These are phyloP conservation scores for Talaromyces adpressus DNA, from an alignment of 495 filamentous ascomycete species.

Conservation along the genomic window DNA sequence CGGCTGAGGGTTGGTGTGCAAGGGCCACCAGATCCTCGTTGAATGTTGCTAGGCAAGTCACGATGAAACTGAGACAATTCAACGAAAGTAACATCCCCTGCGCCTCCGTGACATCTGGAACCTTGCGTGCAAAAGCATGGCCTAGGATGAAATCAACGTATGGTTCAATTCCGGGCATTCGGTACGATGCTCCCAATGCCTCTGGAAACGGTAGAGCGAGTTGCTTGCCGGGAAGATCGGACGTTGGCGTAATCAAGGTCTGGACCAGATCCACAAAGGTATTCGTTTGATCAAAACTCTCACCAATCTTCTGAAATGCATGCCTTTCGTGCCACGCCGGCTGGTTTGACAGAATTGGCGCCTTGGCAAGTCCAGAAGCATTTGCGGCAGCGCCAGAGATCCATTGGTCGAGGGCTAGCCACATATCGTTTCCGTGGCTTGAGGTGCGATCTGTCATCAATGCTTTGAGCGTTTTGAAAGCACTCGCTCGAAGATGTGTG, in stretches of 20 bases:
- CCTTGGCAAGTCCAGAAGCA: slow-evolving; percentile 25
- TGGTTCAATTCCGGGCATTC: slow-evolving; percentile 80
- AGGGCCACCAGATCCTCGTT: slow-evolving; percentile 87
- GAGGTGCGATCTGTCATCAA: slow-evolving; percentile 59
- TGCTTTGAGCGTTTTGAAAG: slow-evolving; percentile 61
- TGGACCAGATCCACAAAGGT: slow-evolving; percentile 71
- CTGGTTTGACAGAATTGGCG: slow-evolving; percentile 31
- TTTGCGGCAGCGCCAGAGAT: slow-evolving; percentile 48
- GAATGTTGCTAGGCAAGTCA: slow-evolving; percentile 69
- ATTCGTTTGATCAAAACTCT: slow-evolving; percentile 72
- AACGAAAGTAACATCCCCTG: slow-evolving; percentile 65
- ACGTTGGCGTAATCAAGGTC: slow-evolving; percentile 55
- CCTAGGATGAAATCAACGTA: slow-evolving; percentile 88
- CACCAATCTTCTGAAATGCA: slow-evolving; percentile 51
- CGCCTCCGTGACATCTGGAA: slow-evolving; percentile 47
- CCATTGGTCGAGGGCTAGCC: slow-evolving; percentile 66
- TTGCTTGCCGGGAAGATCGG: slow-evolving; percentile 35
- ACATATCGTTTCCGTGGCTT: slow-evolving; percentile 55
- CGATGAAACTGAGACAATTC: slow-evolving; percentile 72
- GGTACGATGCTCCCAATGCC: slow-evolving; percentile 66
- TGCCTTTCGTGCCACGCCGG: slow-evolving; percentile 43
- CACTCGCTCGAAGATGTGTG: slow-evolving; percentile 65
- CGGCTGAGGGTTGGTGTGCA: slow-evolving; percentile 63
- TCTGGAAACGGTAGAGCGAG: slow-evolving; percentile 83
- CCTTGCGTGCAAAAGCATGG: slow-evolving; percentile 56